Base-by-base conservation (phyloP, 176 grass and related monocot species). In the Eleusine indica region DNA sequence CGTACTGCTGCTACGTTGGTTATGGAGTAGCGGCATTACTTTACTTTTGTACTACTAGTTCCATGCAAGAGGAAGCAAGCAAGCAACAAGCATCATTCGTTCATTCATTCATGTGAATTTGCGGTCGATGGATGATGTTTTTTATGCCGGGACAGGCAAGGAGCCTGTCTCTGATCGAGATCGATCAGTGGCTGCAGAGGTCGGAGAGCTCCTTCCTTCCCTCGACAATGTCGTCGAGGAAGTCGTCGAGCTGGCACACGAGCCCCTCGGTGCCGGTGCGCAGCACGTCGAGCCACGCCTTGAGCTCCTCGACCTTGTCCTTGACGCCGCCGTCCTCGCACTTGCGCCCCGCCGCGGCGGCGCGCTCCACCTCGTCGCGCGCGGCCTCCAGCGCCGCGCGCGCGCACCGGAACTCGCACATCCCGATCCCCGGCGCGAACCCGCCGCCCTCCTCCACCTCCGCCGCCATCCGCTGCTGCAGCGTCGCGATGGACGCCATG, bases 171-270 rank as follows among this genome's bases (percentile, higher is more conserved):
- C 16, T 44, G 64, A 30, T 19, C 29, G 77, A 37, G 68, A 29
- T 73, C 41, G 16, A 79, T 86, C 91, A 91, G 80, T 99, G 97
- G 82, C 93, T 99, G 84, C 97, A 99, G 11, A 99, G 83, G 74
- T 96, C 93, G 58, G 94, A 94, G 70, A 99, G 97, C 79, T 96
- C 92, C 86, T 99, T 99, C 77, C 97, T 87, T 18, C 97, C 97
- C 72, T 99, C 97, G 73, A 96, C 93, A 80, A 99, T 99, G 87
- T 99, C 97, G 87, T 99, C 97, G 43, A 99, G 85, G 88, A 99
- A 96, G 85, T 99, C 93, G 88, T 99, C 97, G 13, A 99, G 77
- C 61, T 99, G 97, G 79, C 91, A 91, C 28, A 89, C 91, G 14
- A 99, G 80, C 63, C 78, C 87, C 75, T 99, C 97, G n/a, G 97